Base-by-base conservation (phyloP, 768 basidiomycete species). In the Tephrocybe sp. region DNA sequence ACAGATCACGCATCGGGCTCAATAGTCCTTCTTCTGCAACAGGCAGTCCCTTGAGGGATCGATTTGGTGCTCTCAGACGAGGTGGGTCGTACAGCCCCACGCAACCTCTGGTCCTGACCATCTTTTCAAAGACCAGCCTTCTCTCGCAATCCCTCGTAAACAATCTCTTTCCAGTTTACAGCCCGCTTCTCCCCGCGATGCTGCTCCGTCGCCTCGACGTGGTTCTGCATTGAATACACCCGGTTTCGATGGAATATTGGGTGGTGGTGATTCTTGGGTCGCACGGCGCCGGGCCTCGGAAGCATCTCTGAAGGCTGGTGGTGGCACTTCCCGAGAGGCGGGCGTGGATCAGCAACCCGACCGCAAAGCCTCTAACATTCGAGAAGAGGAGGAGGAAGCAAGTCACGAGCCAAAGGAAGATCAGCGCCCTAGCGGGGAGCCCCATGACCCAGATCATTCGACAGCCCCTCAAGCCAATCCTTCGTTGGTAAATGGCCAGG, bases 201-300 rank as follows among this genome's bases (percentile, higher is more conserved):
- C 65, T 11, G 73, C 72, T 18, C 78, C 82, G 37, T 88, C 88
- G 30, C 86, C 89, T 58, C 85, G 89, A 47, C 75, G 75, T 54
- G 81, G 88, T 47, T 72, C 80, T 50, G 77, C 81, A 9, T 77
- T 30, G 6, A 30, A 77, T 58, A 71, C 77, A 18, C 71, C 81
- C 48, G 78, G 79, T 50, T 88, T 90, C 57, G 89, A 91, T 59
- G 88, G 88, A n/a, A 79, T 90, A 9, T 71, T 90, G 43, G 74
- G 72, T 43, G 74, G 72, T 44, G 84, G 83, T 41, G 88, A 90
- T 46, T 80, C 85, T 25, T 88, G 89, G 89, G 68, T 76, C 15
- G 72, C 84, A 11, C 75, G 83, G 58, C 77, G 84, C 59, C 81
- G 86, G 32, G 68, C 78, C 54, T 83, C 86, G n/a, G 81, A 82